Base-by-base conservation (phyloP, 192 early-diverging fungal species). In the Coemansia sp. region DNA sequence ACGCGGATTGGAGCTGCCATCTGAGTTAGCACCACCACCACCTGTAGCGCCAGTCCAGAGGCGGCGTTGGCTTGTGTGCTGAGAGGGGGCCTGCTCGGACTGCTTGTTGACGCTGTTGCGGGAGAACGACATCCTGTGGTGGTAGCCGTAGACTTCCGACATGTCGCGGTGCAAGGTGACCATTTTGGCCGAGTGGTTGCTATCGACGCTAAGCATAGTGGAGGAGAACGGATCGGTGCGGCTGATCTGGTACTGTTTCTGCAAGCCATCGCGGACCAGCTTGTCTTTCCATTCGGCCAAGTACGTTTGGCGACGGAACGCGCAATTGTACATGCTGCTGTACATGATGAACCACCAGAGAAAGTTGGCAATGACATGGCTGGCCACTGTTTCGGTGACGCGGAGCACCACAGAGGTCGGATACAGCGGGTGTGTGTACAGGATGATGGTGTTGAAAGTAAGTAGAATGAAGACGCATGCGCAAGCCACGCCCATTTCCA, bases 301-400 rank as follows among this genome's bases (percentile, higher is more conserved):
- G 20, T 77, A 80, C 60, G 49, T 39, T 12, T 68, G 34, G 10
- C 83, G 67, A 6, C 72, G 68, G 34, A 75, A 53, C 2, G 78
- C 71, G 62, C 77, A 81, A 36, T 72, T 77, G 46, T 71, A 75
- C 39, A 85, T 72, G 51, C 78, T 63, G 30, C 44, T 59, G 67
- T 65, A 80, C 83, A 85, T 85, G 51, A 85, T 85, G 38, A 73
- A 85, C 83, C 83, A 85, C 75, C 78, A 81, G 6, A 85, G 58
- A 26, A 81, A 73, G 39, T 80, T 80, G 43, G 72, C 60, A n/a
- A 80, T 56, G 4, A 70, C 14, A 33, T 81, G 75, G 46, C 72
- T 77, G 5, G 62, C 2, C 45, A 85, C 14, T 0, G 74, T 73
- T 62, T 81, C 72, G 10, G 66, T 62, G 2, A 77, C 67, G 1